Conservation (phyloP, 2,329 filamentous ascomycete species). For the Passalora sequoiae region DNA sequence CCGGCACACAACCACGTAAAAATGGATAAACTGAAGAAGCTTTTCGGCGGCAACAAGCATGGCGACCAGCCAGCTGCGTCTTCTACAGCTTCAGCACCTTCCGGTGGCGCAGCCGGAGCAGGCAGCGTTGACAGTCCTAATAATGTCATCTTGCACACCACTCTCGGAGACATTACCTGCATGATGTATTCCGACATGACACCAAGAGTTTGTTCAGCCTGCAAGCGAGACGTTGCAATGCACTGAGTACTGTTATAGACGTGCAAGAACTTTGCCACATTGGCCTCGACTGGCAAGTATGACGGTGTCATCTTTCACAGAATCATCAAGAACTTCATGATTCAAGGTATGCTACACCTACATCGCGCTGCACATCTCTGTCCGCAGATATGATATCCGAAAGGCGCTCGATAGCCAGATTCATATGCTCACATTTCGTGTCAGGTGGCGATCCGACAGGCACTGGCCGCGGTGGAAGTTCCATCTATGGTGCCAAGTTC, state of each 20-base stretch:
- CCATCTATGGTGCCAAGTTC: conserved; percentile 85
- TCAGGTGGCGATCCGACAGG: conserved; percentile 31
- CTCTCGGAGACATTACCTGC: conserved; percentile 33
- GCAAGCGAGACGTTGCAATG: neutral
- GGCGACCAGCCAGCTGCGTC: conserved; percentile 7
- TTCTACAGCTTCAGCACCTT: too few relatives aligned
- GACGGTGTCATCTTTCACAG: conserved; percentile 36
- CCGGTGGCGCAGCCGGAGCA: conserved; percentile 8
- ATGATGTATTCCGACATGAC: conserved; percentile 31
- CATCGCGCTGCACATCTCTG: neutral
- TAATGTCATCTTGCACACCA: conserved; percentile 32
- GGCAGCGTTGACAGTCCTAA: conserved; percentile 16
- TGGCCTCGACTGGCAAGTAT: conserved; percentile 29
- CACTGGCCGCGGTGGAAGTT: conserved; percentile 56
- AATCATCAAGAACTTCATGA: conserved; percentile 86
- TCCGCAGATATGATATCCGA: conserved; percentile 1
- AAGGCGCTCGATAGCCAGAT: too few relatives aligned
- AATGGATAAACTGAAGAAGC: conserved; percentile 24
- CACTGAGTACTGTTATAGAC: conserved; percentile 20
- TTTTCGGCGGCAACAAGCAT: conserved; percentile 20
- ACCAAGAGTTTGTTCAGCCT: conserved; percentile 24
- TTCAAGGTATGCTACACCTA: conserved; percentile 54
- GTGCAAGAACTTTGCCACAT: conserved; percentile 34
- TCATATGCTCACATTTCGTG: conserved; percentile 1
- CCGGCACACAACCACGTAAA: too few relatives aligned